Evolutionary conservation across 225 moss, liverwort and hornwort genomes (phyloP).

Genomic region (Polytrichum formosum): DNA sequence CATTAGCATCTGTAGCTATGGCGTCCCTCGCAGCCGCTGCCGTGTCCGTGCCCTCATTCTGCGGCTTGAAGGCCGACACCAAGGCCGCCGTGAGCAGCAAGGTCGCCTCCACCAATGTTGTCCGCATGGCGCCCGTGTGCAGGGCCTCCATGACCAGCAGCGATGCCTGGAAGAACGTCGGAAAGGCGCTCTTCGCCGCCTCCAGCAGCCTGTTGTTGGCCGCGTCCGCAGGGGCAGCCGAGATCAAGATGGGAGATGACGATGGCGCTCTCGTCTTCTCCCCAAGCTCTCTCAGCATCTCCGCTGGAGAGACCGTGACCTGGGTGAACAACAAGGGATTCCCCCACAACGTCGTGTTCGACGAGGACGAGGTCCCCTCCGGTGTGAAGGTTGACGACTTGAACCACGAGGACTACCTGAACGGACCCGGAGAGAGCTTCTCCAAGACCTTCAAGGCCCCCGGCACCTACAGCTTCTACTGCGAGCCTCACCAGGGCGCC

Average conservation of each 20-base stretch:
- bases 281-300: slow-evolving; percentile 18
- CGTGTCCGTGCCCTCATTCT: slow-evolving; percentile 46
- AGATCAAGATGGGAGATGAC: slow-evolving; percentile 69
- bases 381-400: slow-evolving; percentile 48
- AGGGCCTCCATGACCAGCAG: slow-evolving; percentile 33
- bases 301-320: slow-evolving; percentile 42
- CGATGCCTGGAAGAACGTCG: slow-evolving; percentile 46
- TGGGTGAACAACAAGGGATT: slow-evolving; percentile 83
- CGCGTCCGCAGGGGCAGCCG: slow-evolving; percentile 57
- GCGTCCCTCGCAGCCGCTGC: slow-evolving; percentile 48
- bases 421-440: slow-evolving; percentile 34
- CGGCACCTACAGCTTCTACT: slow-evolving; percentile 61
- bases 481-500: slow-evolving; percentile 83
- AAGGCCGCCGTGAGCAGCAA: slow-evolving; percentile 26
- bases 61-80: slow-evolving; percentile 58
- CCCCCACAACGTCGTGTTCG: slow-evolving; percentile 84
- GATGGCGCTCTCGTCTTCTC: slow-evolving; percentile 39
- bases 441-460: slow-evolving; percentile 33
- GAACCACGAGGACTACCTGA: slow-evolving; percentile 59
- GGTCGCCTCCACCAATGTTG: slow-evolving; percentile 28
- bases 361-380: slow-evolving; percentile 56
- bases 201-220: slow-evolving; percentile 57
- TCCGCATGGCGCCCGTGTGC: slow-evolving; percentile 55
- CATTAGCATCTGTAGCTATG: slow-evolving; percentile 16
- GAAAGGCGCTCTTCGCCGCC: slow-evolving; percentile 68